phyloP scores from a whole-genome alignment of 176 grass and related monocot species.

The Juncus inflexus region DNA sequence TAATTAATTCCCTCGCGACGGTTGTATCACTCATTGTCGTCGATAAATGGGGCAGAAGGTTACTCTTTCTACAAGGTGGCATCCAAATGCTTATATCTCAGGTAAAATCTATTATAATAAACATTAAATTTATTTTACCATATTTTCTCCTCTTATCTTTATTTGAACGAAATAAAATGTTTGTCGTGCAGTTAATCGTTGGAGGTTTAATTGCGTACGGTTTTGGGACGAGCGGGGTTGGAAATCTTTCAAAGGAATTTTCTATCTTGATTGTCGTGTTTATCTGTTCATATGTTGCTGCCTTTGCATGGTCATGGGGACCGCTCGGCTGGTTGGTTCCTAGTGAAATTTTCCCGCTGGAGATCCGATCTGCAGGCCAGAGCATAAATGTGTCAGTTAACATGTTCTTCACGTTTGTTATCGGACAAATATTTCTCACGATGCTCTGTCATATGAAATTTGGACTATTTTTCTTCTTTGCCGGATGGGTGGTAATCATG shows the following conservation, averaged over 20 bases:
- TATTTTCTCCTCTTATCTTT: too few species aligned
- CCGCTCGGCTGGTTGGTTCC: constrained; percentile 22
- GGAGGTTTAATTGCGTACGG: not conserved
- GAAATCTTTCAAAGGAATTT: constrained; percentile 12
- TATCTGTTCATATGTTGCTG: constrained; percentile 13
- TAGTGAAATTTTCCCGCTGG: not conserved
- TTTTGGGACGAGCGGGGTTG: constrained; percentile 23
- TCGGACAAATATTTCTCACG: constrained; percentile 20
- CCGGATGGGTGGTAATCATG: constrained; percentile 14
- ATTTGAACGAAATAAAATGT: not conserved
- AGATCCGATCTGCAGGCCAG: constrained; percentile 24
- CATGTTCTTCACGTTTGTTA: constrained; percentile 27
- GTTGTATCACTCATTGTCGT: constrained; percentile 21
- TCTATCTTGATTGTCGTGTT: constrained; percentile 3
- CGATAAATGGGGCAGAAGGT: constrained; percentile 7
- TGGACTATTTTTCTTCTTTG: not conserved
- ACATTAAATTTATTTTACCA: too few species aligned
- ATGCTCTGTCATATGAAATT: not conserved
- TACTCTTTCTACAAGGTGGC: constrained; percentile 21
- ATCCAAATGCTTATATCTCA: constrained; percentile 22
- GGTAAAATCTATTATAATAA: not conserved
- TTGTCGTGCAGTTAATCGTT: constrained; percentile 5
- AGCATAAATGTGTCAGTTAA: constrained; percentile 15
- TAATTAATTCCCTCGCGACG: constrained; percentile 2
- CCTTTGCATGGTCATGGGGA: constrained; percentile 23